Conservation (phyloP, 306 rosid genomes). For the Cicer judaicum region DNA sequence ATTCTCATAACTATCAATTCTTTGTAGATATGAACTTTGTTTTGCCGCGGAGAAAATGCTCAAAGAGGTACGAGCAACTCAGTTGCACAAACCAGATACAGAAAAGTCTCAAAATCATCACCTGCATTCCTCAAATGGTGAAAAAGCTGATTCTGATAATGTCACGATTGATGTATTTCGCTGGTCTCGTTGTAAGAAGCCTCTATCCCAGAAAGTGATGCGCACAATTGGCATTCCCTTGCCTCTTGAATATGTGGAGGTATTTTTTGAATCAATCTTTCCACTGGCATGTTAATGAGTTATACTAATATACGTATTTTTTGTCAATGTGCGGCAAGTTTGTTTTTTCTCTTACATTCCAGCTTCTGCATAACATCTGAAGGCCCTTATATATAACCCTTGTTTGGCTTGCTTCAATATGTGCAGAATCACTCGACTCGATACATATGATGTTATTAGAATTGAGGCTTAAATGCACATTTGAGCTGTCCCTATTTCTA, state of each 20-base stretch:
- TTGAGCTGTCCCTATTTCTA: too few species aligned
- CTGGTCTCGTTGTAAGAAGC: constrained; percentile 91
- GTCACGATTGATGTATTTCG: constrained; percentile 74
- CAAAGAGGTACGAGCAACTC: constrained; percentile 59
- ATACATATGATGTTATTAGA: background rate
- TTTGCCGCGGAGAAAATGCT: constrained; percentile 80
- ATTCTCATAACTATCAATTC: constrained; percentile 17
- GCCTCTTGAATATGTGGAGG: constrained; percentile 88
- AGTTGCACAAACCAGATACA: constrained; percentile 59
- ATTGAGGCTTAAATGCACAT: background rate
- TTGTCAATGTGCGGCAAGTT: background rate
- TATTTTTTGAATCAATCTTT: constrained; percentile 43
- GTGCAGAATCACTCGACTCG: background rate
- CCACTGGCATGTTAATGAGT: constrained; percentile 12
- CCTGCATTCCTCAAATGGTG: constrained; percentile 67
- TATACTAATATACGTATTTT: background rate
- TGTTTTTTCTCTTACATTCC: background rate
- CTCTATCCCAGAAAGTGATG: constrained; percentile 86
- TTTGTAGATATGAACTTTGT: constrained; percentile 86
- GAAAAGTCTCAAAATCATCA: constrained; percentile 79
- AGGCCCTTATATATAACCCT: constrained; percentile 1
- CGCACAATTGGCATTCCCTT: constrained; percentile 82
- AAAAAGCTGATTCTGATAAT: constrained; percentile 66
- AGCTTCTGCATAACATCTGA: constrained; percentile 8
- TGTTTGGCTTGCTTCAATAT: constrained; percentile 17